Percentiles rank a stretch among this genome's conserved stretches.
phyloP scores from a whole-genome alignment of 306 rosid genomes.

The Prunus davidiana region DNA sequence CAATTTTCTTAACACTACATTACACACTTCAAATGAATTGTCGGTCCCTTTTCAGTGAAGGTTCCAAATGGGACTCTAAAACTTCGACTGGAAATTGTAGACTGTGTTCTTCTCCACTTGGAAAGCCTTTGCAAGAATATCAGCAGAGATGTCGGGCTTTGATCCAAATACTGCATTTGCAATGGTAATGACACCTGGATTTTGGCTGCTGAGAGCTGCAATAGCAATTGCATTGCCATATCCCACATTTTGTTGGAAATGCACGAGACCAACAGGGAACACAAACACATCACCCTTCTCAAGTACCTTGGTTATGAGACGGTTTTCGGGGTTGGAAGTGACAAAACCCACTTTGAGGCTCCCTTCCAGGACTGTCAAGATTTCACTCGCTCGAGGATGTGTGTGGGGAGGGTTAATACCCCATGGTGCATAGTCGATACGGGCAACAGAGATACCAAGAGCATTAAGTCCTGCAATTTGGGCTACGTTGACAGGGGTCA shows the following conservation, averaged over 20 bases:
- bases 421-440: constrained; percentile 31
- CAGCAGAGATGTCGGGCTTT: constrained; percentile 25
- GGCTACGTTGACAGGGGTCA: constrained; percentile 9
- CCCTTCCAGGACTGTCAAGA: constrained; percentile 35
- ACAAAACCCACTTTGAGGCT: constrained; percentile 35
- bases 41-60: neutral
- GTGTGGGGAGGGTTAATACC: constrained; percentile 36
- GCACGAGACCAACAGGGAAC: constrained; percentile 35
- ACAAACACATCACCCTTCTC: constrained; percentile 38
- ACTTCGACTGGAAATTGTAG: constrained; percentile 24
- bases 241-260: constrained; percentile 29
- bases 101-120: constrained; percentile 21
- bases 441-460: constrained; percentile 33
- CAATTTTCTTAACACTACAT: neutral
- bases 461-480: constrained; percentile 39
- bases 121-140: constrained; percentile 38
- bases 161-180: constrained; percentile 37
- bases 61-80: constrained; percentile 13
- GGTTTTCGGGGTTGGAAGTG: constrained; percentile 35
- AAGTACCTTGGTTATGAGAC: constrained; percentile 18
- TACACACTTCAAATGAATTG: neutral
- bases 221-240: constrained; percentile 22
- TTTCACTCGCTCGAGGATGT: constrained; percentile 38
- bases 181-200: constrained; percentile 35
- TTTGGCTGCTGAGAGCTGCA: constrained; percentile 39